These are phyloP conservation scores for Skeletonema potamos DNA, from an alignment of 108 stramenopile species.

Conservation along the genomic window DNA sequence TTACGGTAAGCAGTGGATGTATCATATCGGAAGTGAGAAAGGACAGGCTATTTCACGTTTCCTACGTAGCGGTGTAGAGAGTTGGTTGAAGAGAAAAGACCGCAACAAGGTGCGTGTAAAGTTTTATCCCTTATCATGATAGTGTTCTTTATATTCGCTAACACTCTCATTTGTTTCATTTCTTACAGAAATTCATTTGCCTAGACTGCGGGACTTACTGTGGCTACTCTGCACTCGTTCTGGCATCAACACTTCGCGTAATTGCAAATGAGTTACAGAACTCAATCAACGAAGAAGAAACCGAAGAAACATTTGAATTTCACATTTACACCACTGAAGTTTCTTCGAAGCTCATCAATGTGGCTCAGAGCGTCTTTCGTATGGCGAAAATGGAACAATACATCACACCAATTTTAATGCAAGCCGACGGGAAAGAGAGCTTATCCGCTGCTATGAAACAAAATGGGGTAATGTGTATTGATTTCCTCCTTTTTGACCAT, in stretches of 20 bases:
- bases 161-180: background rate
- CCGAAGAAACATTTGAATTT: slow-evolving; percentile 19
- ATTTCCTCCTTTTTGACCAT: slow-evolving; percentile 89
- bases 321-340: slow-evolving; percentile 36
- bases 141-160: background rate
- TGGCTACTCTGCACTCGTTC: slow-evolving; percentile 76
- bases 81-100: background rate
- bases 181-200: slow-evolving; percentile 31
- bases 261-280: slow-evolving; percentile 1
- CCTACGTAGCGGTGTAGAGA: slow-evolving; percentile 14
- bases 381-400: slow-evolving; percentile 34
- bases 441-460: background rate
- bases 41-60: slow-evolving; percentile 46
- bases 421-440: slow-evolving; percentile 2
- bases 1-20: slow-evolving; percentile 86
- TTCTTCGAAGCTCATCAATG: slow-evolving; percentile 27
- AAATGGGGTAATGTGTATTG: slow-evolving; percentile 22
- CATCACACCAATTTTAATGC: slow-evolving; percentile 29
- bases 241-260: slow-evolving; percentile 36
- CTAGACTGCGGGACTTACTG: slow-evolving; percentile 90
- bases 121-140: background rate
- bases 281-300: background rate
- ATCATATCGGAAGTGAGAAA: slow-evolving; percentile 86
- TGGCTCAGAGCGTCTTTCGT: slow-evolving; percentile 26
- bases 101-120: background rate